phyloP scores from a whole-genome alignment of 441 rosid genomes.

The Eruca vesicaria region DNA sequence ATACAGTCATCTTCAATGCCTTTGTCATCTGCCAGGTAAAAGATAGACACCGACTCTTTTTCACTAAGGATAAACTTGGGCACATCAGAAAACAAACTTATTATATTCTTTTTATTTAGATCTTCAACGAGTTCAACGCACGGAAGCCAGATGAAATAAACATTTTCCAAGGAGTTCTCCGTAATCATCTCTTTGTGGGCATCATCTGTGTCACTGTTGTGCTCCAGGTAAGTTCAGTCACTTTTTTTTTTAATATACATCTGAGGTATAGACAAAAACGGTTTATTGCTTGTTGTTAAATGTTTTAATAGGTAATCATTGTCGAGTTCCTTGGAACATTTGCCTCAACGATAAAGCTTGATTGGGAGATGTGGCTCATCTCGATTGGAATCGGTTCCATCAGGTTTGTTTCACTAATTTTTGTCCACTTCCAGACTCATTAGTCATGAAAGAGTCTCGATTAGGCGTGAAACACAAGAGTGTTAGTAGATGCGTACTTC shows the following conservation, averaged over 20 bases:
- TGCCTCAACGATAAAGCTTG: constrained; percentile 52
- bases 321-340: constrained; percentile 84
- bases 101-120: constrained; percentile 34
- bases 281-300: background rate
- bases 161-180: constrained; percentile 66
- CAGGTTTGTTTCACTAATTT: constrained; percentile 48
- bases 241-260: background rate
- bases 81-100: constrained; percentile 3
- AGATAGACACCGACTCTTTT: constrained; percentile 3
- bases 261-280: background rate
- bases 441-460: background rate
- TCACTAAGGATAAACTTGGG: background rate
- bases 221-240: constrained; percentile 50
- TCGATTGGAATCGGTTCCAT: constrained; percentile 61
- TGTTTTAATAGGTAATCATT: constrained; percentile 35
- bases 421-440: background rate
- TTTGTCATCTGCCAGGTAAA: constrained; percentile 94
- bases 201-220: constrained; percentile 66
- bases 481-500: background rate
- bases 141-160: constrained; percentile 90
- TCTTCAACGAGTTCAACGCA: constrained; percentile 93
- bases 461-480: background rate
- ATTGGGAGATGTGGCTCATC: constrained; percentile 53
- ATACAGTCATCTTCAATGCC: constrained; percentile 87
- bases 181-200: constrained; percentile 72